A percentile compares a stretch with the other conserved stretches of the same genome.
phyloP scores from a whole-genome alignment of 73 alveolate species.

The Blepharisma japonicum region DNA sequence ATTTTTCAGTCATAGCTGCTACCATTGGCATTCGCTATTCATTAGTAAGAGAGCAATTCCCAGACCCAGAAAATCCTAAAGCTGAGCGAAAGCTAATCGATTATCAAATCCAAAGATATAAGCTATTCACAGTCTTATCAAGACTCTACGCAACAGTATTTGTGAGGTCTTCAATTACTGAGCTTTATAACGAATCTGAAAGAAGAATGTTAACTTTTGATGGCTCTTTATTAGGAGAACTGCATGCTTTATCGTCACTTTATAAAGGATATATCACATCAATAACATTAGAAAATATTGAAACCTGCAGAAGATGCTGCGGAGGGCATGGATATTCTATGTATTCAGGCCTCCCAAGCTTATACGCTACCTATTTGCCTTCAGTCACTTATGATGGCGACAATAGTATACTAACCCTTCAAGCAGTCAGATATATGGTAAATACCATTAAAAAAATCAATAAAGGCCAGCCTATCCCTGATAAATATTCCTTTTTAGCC shows the following conservation, averaged over 20 bases:
- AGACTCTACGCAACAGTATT: neutral
- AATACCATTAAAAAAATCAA: neutral
- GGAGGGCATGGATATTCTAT: conserved; percentile 23
- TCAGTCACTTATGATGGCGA: conserved; percentile 21
- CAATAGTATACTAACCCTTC: neutral
- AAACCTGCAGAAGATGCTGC: conserved; percentile 24
- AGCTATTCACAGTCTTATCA: neutral
- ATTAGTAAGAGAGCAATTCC: conserved; percentile 26
- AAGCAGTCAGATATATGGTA: neutral
- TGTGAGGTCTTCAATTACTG: neutral
- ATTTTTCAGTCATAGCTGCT: conserved; percentile 42
- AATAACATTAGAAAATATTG: neutral
- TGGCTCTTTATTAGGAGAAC: neutral
- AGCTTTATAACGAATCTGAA: neutral
- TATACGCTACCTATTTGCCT: neutral
- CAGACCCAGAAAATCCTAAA: conserved; percentile 27
- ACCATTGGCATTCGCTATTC: conserved; percentile 71
- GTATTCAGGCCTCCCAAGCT: neutral
- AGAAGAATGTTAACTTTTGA: neutral
- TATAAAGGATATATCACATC: conserved; percentile 6
- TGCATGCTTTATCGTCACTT: neutral
- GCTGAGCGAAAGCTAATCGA: neutral
- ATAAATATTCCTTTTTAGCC: neutral
- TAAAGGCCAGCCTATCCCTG: neutral
- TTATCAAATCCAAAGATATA: neutral